Conservation (phyloP, 1,284 basidiomycete species). For the Gymnopus androsaceus region DNA sequence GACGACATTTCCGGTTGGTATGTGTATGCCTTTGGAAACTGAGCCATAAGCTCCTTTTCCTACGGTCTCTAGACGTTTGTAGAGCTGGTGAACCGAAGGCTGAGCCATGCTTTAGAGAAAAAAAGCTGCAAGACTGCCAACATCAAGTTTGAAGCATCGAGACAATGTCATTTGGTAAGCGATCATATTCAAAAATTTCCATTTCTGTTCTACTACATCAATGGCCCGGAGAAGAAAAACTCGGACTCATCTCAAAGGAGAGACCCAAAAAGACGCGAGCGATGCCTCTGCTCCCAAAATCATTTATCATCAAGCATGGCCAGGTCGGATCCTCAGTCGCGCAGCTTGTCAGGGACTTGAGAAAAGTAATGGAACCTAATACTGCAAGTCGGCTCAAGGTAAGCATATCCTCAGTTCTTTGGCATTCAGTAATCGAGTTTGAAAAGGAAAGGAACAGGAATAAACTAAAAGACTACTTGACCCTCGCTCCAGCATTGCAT, state of each 20-base stretch:
- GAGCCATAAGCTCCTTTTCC: slow-evolving; percentile 97
- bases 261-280: slow-evolving; percentile 29
- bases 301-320: slow-evolving; percentile 94
- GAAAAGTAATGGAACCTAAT: slow-evolving; percentile 98
- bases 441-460: slow-evolving; percentile 88
- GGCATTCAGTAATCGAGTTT: slow-evolving; percentile 16
- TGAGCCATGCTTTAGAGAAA: slow-evolving; percentile 35
- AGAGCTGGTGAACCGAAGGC: slow-evolving; percentile 59
- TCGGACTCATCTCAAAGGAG: slow-evolving; percentile 82
- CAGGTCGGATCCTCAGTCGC: slow-evolving; percentile 86
- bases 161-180: background rate
- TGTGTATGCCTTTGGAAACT: slow-evolving; percentile 91
- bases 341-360: slow-evolving; percentile 88
- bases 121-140: slow-evolving; percentile 7
- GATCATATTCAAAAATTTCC: too few relatives aligned
- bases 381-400: slow-evolving; percentile 90
- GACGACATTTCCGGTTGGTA: slow-evolving; percentile 83
- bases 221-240: slow-evolving; percentile 86
- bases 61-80: slow-evolving; percentile 72
- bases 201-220: slow-evolving; percentile 4
- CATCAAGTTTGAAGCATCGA: background rate
- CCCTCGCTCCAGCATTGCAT: slow-evolving; percentile 88
- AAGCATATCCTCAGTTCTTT: slow-evolving; percentile 28
- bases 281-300: slow-evolving; percentile 56
- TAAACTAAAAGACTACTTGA: slow-evolving; percentile 92